Percentiles rank a stretch among this genome's conserved stretches.
These are phyloP conservation scores for Huntiella bhutanensis DNA, from an alignment of 2,329 filamentous ascomycete genomes.

Conservation along the genomic window DNA sequence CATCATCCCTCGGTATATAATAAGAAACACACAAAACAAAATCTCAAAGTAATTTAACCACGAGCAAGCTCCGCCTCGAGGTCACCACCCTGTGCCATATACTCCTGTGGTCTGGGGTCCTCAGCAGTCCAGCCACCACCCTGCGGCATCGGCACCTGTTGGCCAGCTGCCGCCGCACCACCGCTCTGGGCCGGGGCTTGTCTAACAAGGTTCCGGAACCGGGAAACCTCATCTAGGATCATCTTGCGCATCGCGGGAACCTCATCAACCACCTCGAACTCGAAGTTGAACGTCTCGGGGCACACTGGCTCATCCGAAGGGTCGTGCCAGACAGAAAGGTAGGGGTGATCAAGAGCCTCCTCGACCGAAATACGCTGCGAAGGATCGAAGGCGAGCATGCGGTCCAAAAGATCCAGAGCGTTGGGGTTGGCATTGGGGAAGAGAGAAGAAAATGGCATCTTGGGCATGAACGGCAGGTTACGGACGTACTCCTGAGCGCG, in stretches of 20 bases:
- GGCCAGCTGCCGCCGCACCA: slow-evolving; percentile 16
- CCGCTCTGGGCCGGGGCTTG: slow-evolving; percentile 25
- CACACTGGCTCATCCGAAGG: slow-evolving; percentile 88
- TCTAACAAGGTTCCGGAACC: slow-evolving; percentile 52
- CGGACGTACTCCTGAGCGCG: slow-evolving; percentile 96
- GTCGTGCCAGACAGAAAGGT: slow-evolving; percentile 96
- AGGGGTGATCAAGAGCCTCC: slow-evolving; percentile 85
- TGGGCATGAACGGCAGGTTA: slow-evolving; percentile 86
- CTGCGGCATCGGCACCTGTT: slow-evolving; percentile 32
- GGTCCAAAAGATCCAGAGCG: slow-evolving; percentile 83
- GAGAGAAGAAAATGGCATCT: slow-evolving; percentile 70
- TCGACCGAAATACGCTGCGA: slow-evolving; percentile 86
- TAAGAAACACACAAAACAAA: too few relatives aligned
- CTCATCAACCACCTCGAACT: slow-evolving; percentile 94
- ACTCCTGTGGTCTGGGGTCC: slow-evolving; percentile 42
- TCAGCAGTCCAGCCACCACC: slow-evolving; percentile 37
- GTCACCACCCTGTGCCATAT: slow-evolving; percentile 27
- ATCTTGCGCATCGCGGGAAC: slow-evolving; percentile 89
- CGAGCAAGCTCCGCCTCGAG: slow-evolving; percentile 39
- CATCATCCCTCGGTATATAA: too few relatives aligned
- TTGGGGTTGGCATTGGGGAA: slow-evolving; percentile 94
- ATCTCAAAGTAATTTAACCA: neutral
- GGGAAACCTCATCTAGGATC: slow-evolving; percentile 86
- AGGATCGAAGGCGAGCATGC: slow-evolving; percentile 94
- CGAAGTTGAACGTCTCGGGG: slow-evolving; percentile 90